These are phyloP conservation scores for Boletellus ananas DNA, from an alignment of 768 basidiomycete genomes.

Conservation along the genomic window DNA sequence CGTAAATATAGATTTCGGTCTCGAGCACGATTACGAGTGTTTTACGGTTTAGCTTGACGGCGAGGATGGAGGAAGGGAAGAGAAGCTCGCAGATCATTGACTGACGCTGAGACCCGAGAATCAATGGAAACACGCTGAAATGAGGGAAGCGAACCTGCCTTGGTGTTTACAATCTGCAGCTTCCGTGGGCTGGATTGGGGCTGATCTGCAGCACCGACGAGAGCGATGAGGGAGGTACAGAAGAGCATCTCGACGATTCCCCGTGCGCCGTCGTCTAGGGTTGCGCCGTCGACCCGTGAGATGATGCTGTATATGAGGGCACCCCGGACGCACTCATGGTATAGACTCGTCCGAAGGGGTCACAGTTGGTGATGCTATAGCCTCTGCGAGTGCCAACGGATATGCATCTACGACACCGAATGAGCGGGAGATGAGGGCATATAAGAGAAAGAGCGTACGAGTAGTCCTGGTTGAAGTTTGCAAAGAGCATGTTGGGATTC, in stretches of 20 bases:
- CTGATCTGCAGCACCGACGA: slow-evolving; percentile 94
- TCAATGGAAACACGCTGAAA: slow-evolving; percentile 2
- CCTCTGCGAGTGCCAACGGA: slow-evolving; percentile 94
- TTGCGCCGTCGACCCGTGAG: neutral
- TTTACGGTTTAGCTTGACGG: slow-evolving; percentile 98
- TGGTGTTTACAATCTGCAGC: slow-evolving; percentile 97
- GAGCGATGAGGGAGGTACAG: slow-evolving; percentile 94
- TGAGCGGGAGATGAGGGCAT: neutral
- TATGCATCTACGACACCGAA: slow-evolving; percentile 56
- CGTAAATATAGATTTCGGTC: slow-evolving; percentile 98
- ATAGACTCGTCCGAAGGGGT: slow-evolving; percentile 95
- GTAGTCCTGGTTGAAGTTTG: slow-evolving; percentile 98
- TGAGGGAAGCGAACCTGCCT: slow-evolving; percentile 49
- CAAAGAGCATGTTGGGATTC: slow-evolving; percentile 65
- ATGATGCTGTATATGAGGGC: neutral
- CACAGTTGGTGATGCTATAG: slow-evolving; percentile 96
- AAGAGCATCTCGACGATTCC: slow-evolving; percentile 99
- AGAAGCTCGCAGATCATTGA: slow-evolving; percentile 98
- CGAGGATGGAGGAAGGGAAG: slow-evolving; percentile 93
- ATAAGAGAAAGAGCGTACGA: slow-evolving; percentile 49
- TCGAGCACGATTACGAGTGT: slow-evolving; percentile 95
- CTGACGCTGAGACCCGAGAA: slow-evolving; percentile 60
- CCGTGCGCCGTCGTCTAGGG: slow-evolving; percentile 82
- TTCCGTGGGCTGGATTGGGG: slow-evolving; percentile 88
- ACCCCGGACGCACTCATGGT: slow-evolving; percentile 76